phyloP scores from a whole-genome alignment of 106 monocot species.

The Acanthochlamys bracteata region DNA sequence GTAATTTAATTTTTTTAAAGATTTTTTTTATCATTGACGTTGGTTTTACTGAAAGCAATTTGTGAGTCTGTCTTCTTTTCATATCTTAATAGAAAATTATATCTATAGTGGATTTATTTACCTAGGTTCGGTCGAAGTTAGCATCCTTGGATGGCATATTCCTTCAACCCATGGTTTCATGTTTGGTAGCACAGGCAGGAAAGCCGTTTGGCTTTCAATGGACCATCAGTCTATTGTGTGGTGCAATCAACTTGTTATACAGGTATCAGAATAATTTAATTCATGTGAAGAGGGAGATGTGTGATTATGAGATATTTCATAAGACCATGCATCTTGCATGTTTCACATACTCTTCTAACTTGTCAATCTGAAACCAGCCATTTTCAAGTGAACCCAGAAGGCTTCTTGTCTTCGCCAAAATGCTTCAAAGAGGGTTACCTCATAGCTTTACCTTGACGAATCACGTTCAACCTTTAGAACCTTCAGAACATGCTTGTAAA shows the following conservation, averaged over 20 bases:
- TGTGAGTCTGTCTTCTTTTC: neutral
- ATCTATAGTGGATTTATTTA: neutral
- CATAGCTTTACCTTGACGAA: conserved; percentile 51
- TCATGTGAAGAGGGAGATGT: neutral
- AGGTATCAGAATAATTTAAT: conserved; percentile 30
- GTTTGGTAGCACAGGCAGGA: conserved; percentile 74
- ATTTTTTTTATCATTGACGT: no score
- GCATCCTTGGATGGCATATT: conserved; percentile 81
- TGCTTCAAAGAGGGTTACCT: conserved; percentile 84
- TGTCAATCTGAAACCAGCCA: conserved; percentile 57
- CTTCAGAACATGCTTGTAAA: conserved; percentile 12
- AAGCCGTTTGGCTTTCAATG: conserved; percentile 90
- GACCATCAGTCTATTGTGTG: conserved; percentile 94
- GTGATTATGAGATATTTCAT: conserved; percentile 9
- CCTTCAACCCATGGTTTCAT: conserved; percentile 82
- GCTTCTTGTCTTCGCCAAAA: conserved; percentile 64
- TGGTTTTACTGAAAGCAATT: neutral
- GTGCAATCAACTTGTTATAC: conserved; percentile 98
- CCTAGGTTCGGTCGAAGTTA: conserved; percentile 82
- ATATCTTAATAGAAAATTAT: neutral
- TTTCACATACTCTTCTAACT: conserved; percentile 85
- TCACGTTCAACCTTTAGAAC: conserved; percentile 13
- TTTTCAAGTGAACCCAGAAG: conserved; percentile 52
- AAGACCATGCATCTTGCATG: conserved; percentile 23
- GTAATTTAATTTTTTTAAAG: no score